Evolutionary conservation across 1,139 yeast species (phyloP), one percentile per base, ranked within the genome.

Genomic region (Pichia sp.): DNA sequence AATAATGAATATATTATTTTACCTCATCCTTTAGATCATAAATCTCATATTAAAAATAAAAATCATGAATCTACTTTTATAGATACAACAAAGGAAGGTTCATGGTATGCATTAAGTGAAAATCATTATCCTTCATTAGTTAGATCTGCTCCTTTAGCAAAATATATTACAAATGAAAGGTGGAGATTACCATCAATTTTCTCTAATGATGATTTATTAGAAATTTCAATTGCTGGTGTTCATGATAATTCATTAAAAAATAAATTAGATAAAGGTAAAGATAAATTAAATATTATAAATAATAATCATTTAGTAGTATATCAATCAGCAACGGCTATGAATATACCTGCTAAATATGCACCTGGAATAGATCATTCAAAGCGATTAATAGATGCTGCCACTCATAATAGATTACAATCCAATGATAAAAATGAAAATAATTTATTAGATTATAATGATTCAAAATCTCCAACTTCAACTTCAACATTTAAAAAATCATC

Each of bases 71-170:
- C 70, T 9, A 74, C 89, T 2, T 87, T 78, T 59, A 68, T 89
- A 24, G 87, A 83, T 51, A 70, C 73, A 51, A 82, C 92, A 0
- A 68, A 73, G 11, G 72, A 72, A 44, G 79, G 80, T 4, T 82
- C 86, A 41, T 89, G 96, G 96, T 87, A 76, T 67, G 97, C 96
- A 10, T 73, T 90, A 76, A 84, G 95, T 29, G 85, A 81, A 52
- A 62, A 64, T 27, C 74, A 80, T 55, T 90, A 82, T 58, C 96
- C 97, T 0, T 80, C 94, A 0, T 63, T 89, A 42, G 89, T 90
- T 23, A 79, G 80, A 50, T 77, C 87, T 26, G 94, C 97, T 0
- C 92, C 95, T 0, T 58, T 75, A 3, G 78, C 89, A 0, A 71
- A 73, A 48, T 82, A 78, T 55, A 78, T 78, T 37, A 57, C 74